Base-by-base conservation (phyloP, 805 yeast species). In the Sugiyamaella marilandica region DNA sequence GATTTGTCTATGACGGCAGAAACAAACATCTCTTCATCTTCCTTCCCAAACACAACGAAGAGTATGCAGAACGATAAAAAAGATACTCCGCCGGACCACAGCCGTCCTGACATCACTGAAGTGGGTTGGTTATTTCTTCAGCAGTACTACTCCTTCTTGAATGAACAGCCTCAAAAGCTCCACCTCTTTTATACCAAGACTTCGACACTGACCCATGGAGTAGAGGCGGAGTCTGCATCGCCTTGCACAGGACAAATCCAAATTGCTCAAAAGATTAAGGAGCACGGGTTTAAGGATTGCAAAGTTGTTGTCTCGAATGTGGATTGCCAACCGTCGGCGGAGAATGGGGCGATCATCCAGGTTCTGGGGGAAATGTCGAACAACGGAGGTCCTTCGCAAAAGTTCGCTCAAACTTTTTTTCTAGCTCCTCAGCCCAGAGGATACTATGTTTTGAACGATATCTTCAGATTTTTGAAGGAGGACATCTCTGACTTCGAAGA, bases 111-210 rank as follows among this genome's bases (percentile, higher is more conserved):
- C 19, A 32, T 45, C 21, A 45, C 47, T 31, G 60, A 59, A 35
- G 65, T 73, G 41, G 77, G 72, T 13, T 69, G 72, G 71, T 62
- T 65, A 50, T 73, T 73, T 57, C 71, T 69, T n/a, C 64, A 69
- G 56, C 62, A 65, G 52, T 73, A 73, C 59, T 73, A 73, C 56
- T 62, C 70, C 11, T 53, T 55, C 46, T 57, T 73, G 52, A 66
- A 69, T 60, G 51, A 59, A 43, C 57, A 63, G 44, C 71, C 71
- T 34, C 55, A 59, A 39, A 54, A 55, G 26, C 61, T 73, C 29
- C 64, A 63, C 55, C 62, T 61, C 54, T 70, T 73, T 47, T 73
- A 73, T 59, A 63, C 65, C 36, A 59, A 60, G 36, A 56, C 58
- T 21, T 69, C 75, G 13, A 57, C 64, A n/a, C 44, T 72, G 47